Evolutionary conservation across 805 yeast species (phyloP), one percentile per base, ranked within the genome.

Genomic region (Metschnikowia continentalis): DNA sequence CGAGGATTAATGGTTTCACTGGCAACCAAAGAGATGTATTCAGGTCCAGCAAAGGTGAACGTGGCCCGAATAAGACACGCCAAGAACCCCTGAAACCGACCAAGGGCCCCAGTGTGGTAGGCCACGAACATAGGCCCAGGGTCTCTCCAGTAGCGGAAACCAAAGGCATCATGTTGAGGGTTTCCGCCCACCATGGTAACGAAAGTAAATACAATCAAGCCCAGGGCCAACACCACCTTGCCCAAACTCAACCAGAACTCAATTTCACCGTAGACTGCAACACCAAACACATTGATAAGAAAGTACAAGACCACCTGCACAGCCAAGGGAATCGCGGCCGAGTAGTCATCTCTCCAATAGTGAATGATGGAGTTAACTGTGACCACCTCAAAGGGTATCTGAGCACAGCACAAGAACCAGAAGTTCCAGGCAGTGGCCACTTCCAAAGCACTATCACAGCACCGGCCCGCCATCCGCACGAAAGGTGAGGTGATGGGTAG

Each of bases 31-130:
- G 92, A 78, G 35, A 90, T 80, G 59, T 87, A 86, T 66, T 90
- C 96, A 1, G 96, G 95, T 0, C 96, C 96, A 3, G 88, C 88
- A 56, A 87, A 82, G 15, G 94, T 86, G 64, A 85, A 89, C 30
- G 86, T 74, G 6, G 96, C 96, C 53, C 81, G 82, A 48, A 80
- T 76, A 42, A 88, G 66, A 54, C 91, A 85, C 0, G 83, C 77
- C 59, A 86, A 66, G 60, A 86, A 87, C 0, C 92, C 96, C 58
- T 84, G 79, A 58, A 86, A 84, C 52, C 84, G 70, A 22, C 92
- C 94, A 45, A 79, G 59, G 0, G 68, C 60, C 0, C 91, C 91
- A 5, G 75, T 65, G 10, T 54, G 51, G 36, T 51, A 61, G 32
- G 52, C 62, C 54, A 40, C 54, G 42, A 32, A 51, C 59, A 58